Percentiles rank a stretch among this genome's conserved stretches.
These are phyloP conservation scores for Phytophthora sp. DNA, from an alignment of 352 stramenopile species.

Conservation along the genomic window DNA sequence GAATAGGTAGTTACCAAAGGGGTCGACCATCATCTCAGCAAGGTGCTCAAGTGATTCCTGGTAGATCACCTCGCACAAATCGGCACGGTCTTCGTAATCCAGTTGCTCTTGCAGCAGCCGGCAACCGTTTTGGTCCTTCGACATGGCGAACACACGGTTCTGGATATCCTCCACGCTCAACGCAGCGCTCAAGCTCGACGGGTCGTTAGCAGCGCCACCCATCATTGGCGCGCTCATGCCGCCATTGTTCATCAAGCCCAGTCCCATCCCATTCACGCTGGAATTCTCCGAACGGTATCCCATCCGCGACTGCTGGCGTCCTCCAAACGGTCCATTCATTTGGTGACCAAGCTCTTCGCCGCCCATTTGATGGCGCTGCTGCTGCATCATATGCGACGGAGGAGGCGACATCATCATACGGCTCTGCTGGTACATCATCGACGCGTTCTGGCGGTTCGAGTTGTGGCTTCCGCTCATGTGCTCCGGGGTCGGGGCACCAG, in stretches of 20 bases:
- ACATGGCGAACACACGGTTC: conserved; percentile 87
- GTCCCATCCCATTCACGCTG: conserved; percentile 10
- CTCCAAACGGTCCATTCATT: conserved; percentile 25
- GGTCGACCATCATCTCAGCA: conserved; percentile 98
- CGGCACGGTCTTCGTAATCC: conserved; percentile 92
- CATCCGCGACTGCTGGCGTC: conserved; percentile 33
- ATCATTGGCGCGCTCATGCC: conserved; percentile 39
- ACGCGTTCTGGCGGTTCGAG: conserved; percentile 24
- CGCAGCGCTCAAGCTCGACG: conserved; percentile 43
- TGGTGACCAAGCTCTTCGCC: conserved; percentile 33
- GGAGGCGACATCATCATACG: conserved; percentile 43
- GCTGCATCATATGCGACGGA: conserved; percentile 39
- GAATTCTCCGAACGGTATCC: conserved; percentile 35
- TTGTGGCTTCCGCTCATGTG: conserved; percentile 28
- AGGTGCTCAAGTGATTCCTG: conserved; percentile 97
- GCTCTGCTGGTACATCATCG: conserved; percentile 41
- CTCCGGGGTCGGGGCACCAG: conserved; percentile 23
- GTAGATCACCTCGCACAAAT: conserved; percentile 95
- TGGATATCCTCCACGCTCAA: conserved; percentile 79
- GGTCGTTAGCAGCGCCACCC: conserved; percentile 20
- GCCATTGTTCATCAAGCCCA: conserved; percentile 32
- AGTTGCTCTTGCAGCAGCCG: conserved; percentile 97
- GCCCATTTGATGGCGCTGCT: conserved; percentile 40
- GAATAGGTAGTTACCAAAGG: conserved; percentile 99
- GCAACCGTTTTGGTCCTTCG: conserved; percentile 97